Conservation (phyloP, 345 rosid genomes). For the Sapria himalayana region DNA sequence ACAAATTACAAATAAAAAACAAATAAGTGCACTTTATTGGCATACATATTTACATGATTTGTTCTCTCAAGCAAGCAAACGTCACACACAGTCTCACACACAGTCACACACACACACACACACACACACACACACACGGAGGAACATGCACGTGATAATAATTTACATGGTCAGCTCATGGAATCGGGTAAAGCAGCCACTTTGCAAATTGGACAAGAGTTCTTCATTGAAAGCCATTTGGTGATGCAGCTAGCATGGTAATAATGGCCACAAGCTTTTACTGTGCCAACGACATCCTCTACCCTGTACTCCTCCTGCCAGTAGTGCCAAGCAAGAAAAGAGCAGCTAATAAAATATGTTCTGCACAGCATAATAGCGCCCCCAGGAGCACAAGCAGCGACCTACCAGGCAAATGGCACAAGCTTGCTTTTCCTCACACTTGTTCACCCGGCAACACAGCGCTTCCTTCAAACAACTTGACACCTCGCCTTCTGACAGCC, state of each 20-base stretch:
- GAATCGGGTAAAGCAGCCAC: conserved; percentile 9
- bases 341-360: too few species aligned
- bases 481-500: conserved; percentile 14
- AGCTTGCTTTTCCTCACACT: conserved; percentile 5
- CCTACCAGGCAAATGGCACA: conserved; percentile 25
- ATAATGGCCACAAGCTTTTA: conserved; percentile 14
- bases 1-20: too few species aligned
- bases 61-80: too few species aligned
- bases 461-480: conserved; percentile 12
- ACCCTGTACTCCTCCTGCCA: conserved; percentile 17
- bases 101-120: too few species aligned
- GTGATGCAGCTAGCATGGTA: conserved; percentile 16
- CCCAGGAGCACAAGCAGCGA: background rate
- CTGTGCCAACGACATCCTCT: conserved; percentile 8
- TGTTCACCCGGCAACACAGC: background rate
- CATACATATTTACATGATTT: too few species aligned
- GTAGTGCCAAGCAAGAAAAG: background rate
- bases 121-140: too few species aligned
- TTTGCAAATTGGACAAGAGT: conserved; percentile 22
- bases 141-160: too few species aligned
- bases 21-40: too few species aligned
- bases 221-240: conserved; percentile 20
- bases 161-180: background rate
- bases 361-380: too few species aligned
- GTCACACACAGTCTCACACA: too few species aligned